Evolutionary conservation across 495 filamentous ascomycete species (phyloP).

Genomic region (Barbatosphaeria neglecta): DNA sequence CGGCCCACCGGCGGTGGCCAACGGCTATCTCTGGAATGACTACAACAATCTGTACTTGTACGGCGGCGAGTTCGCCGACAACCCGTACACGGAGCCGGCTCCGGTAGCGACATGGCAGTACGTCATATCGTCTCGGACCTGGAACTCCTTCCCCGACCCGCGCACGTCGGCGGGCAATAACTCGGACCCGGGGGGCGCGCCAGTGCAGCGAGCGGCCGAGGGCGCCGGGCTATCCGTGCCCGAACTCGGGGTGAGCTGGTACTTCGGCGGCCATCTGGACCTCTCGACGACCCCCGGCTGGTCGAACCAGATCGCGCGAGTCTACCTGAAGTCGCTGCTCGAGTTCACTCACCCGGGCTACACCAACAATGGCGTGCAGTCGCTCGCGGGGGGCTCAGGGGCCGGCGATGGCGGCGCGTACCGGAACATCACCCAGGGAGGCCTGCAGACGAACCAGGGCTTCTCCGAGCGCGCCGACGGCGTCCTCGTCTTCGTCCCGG

Average conservation of each 20-base stretch:
- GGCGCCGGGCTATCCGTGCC: slow-evolving; percentile 59
- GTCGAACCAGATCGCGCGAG: slow-evolving; percentile 44
- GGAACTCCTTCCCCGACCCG: slow-evolving; percentile 48
- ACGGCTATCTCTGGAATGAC: slow-evolving; percentile 63
- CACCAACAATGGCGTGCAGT: slow-evolving; percentile 43
- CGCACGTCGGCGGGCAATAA: slow-evolving; percentile 45
- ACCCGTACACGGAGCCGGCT: slow-evolving; percentile 36
- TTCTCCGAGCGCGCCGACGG: slow-evolving; percentile 66
- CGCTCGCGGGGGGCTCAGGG: slow-evolving; percentile 31
- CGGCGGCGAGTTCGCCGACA: slow-evolving; percentile 58
- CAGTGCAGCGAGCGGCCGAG: slow-evolving; percentile 54
- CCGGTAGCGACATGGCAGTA: slow-evolving; percentile 57
- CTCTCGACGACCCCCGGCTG: slow-evolving; percentile 57
- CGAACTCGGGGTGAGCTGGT: slow-evolving; percentile 56
- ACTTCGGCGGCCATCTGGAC: slow-evolving; percentile 68
- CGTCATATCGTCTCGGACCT: slow-evolving; percentile 41
- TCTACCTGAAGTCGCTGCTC: slow-evolving; percentile 62
- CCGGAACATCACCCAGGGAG: slow-evolving; percentile 60
- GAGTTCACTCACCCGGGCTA: slow-evolving; percentile 63
- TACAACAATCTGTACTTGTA: slow-evolving; percentile 57
- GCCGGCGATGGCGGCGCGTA: slow-evolving; percentile 46
- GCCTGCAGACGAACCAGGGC: slow-evolving; percentile 47
- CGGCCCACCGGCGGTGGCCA: slow-evolving; percentile 56
- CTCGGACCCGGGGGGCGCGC: slow-evolving; percentile 37
- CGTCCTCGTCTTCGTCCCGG: slow-evolving; percentile 57